Base-by-base conservation (phyloP, 208 protist species). In the Leishmania gerbilli region DNA sequence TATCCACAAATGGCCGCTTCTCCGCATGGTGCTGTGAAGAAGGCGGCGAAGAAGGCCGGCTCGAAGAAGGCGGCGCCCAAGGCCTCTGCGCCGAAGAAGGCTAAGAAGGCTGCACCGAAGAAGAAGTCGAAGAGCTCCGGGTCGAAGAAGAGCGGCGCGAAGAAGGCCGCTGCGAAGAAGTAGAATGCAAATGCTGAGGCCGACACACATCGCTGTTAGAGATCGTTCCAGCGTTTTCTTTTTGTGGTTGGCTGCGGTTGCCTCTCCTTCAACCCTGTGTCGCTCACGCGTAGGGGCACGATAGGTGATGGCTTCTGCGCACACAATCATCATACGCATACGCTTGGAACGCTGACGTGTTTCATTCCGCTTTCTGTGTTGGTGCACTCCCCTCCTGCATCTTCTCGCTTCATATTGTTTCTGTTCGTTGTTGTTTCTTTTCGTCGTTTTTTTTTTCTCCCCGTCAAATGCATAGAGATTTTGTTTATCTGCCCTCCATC, bases 111-210 rank as follows among this genome's bases (percentile, higher is more conserved):
- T 4, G 72, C 85, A 5, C 74, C 68, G 5, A 82, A 79, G 79
- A 89, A 84, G 88, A 72, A 71, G 55, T 71, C 83, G 60, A 89
- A 87, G 85, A 82, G 55, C 64, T 42, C 84, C 3, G 74, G 40
- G n/a, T 5, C 40, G n/a, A 75, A 56, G 72, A 53, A 74, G 45
- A 17, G 40, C 68, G 7, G 40, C 40, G 0, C 17, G 17, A 75
- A 60, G 71, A 75, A 60, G 71, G 47, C n/a, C 0, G 47, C 47
- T 49, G 67, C 37, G 34, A 71, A 71, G 13, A 82, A 82, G 76
- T 77, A 80, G 78, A 49, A 58, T 21, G 76, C 34, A 65, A 82
- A 37, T 31, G 68, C 69, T 60, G 49, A 60, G 53, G 40, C 40
- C 11, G 17, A 58, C 45, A 37, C 69, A 74, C 69, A 21, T 31